Percentiles rank a stretch among this genome's conserved stretches.
Conservation (phyloP, 495 filamentous ascomycete genomes). For the Lasiosphaeriaceae sp. region DNA sequence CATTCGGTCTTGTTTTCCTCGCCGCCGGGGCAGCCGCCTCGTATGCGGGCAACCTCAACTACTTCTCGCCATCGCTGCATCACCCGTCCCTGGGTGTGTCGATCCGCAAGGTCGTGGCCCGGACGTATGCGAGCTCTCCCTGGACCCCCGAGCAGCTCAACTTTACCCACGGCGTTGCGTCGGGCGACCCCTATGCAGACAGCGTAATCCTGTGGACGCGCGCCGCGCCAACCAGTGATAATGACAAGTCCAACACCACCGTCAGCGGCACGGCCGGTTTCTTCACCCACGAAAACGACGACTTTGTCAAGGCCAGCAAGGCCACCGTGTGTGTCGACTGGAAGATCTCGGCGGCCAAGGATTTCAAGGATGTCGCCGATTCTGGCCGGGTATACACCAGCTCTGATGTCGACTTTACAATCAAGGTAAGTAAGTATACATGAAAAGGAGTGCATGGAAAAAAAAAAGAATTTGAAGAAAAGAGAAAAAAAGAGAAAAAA, state of each 20-base stretch:
- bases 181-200: constrained; percentile 61
- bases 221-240: constrained; percentile 51
- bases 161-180: constrained; percentile 69
- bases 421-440: too few species aligned
- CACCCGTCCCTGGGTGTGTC: constrained; percentile 56
- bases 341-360: constrained; percentile 36
- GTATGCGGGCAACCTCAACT: constrained; percentile 53
- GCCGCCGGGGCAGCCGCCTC: constrained; percentile 17
- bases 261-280: constrained; percentile 51
- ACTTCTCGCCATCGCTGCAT: constrained; percentile 54
- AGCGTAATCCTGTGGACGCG: constrained; percentile 67
- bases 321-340: constrained; percentile 59
- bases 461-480: too few species aligned
- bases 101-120: constrained; percentile 39
- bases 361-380: constrained; percentile 21
- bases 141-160: constrained; percentile 43
- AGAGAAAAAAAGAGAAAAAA: too few species aligned
- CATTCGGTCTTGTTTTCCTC: neutral
- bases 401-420: constrained; percentile 65
- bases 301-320: constrained; percentile 46
- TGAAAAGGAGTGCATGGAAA: too few species aligned
- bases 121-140: constrained; percentile 30
- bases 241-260: constrained; percentile 54
- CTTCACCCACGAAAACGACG: constrained; percentile 53
- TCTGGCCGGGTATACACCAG: constrained; percentile 52